Base-by-base conservation (phyloP, 2,329 filamentous ascomycete species). In the Fusarium poae region DNA sequence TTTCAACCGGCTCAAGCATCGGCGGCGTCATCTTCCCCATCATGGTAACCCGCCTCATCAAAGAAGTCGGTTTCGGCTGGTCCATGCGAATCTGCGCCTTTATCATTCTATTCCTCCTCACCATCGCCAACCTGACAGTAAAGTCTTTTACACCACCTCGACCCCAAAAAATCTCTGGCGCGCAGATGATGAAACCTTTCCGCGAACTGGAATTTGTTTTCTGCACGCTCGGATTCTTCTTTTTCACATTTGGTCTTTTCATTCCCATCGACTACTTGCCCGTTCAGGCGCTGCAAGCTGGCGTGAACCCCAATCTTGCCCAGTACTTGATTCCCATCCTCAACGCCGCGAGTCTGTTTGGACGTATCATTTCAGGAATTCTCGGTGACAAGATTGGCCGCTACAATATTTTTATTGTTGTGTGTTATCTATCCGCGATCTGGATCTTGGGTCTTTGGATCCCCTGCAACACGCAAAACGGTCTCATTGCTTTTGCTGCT, bases 401-500 rank as follows among this genome's bases (percentile, higher is more conserved):
- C 9, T 82, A 78, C 74, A 82, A 83, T 65, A 73, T 79, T 29
- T 81, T 82, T 48, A 80, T 85, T 23, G 70, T 84, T 12, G 82
- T 86, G 49, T 83, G 82, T 34, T 78, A 77, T 30, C 62, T 83
- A 27, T 80, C 84, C 4, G 74, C 65, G 6, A 37, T 82, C 15
- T 72, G 77, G 65, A 76, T 77, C 12, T 73, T 83, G 8, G 80
- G 75, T 27, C 76, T 89, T 27, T 83, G 81, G 80, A 77, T 83
- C 23, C 78, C 79, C 0, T 80, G 74, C 35, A 60, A 52, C 35
- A 71, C 74, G 15, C 62, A 73, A 20, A 57, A 67, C 15, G 72
- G 74, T 13, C 63, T 79, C n/a, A 76, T 82, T 34, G 77, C 76
- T 2, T 83, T 82, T 63, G 75, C 81, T 0, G 74, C 77, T 6